Evolutionary conservation across 208 protist species (phyloP), one percentile per base, ranked within the genome.

Genomic region (Naegleria fowleri): DNA sequence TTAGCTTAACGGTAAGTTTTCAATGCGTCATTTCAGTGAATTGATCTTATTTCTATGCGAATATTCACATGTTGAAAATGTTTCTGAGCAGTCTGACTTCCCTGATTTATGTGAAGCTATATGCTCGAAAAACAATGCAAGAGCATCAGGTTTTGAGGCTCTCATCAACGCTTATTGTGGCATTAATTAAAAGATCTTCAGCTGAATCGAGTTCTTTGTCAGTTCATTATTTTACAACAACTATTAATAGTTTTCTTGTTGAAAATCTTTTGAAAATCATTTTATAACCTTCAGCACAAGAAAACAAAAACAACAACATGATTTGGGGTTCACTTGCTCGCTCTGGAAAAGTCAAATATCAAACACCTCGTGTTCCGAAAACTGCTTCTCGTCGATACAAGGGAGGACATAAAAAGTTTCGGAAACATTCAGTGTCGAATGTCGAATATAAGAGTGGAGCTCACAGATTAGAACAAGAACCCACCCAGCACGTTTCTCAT

Each of bases 81-180:
- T 58, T 58, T 29, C 11, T 19, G 1, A 4, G 2, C 55, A 89
- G 22, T 67, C 86, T 67, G 86, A 89, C 51, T 67, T 89, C 13
- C 86, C 86, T 41, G 19, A 7, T n/a, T 67, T 89, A 9, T 67
- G 41, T 40, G 86, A 89, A 41, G 86, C 86, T 41, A 15, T 89
- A 43, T 22, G n/a, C 5, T 67, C 6, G 0, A 13, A 89, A 40
- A 67, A 89, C 25, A 89, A 89, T 67, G 2, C 9, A n/a, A 39
- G 11, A 22, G 86, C 86, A 29, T 4, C 9, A 0, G 33, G 7
- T 19, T 89, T 67, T 67, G 86, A 89, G 39, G 11, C 6, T 41
- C 41, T 89, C 6, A 89, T 89, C 22, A 67, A 89, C 29, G 22
- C 48, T 41, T 89, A 89, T 40, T 39, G 36, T 67, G 86, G 86